Percentiles rank a stretch among this genome's conserved stretches.
These are phyloP conservation scores for Isoetes taiwanensis DNA, from an alignment of 75 land plant species.

Conservation along the genomic window DNA sequence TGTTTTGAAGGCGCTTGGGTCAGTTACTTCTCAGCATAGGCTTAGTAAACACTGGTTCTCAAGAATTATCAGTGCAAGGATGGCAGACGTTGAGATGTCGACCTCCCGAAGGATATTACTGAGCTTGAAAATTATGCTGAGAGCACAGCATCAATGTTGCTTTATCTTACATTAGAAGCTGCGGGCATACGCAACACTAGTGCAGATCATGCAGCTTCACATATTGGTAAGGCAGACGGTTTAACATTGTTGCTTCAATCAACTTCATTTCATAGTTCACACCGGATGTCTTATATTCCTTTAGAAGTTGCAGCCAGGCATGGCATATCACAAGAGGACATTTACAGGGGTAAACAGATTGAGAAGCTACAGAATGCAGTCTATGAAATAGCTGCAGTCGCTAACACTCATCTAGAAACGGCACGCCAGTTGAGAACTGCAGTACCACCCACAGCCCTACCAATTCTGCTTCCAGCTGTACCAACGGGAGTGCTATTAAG, in stretches of 20 bases:
- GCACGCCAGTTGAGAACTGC: slow-evolving; percentile 53
- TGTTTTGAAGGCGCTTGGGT: slow-evolving; percentile 49
- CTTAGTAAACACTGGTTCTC: slow-evolving; percentile 84
- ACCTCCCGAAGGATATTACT: slow-evolving; percentile 40
- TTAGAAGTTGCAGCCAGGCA: slow-evolving; percentile 56
- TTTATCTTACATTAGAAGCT: slow-evolving; percentile 86
- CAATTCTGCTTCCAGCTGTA: slow-evolving; percentile 74
- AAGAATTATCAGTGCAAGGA: slow-evolving; percentile 75
- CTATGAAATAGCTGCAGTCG: slow-evolving; percentile 86
- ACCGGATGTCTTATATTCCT: slow-evolving; percentile 58
- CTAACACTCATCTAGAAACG: slow-evolving; percentile 63
- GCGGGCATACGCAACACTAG: slow-evolving; percentile 75
- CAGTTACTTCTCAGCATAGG: slow-evolving; percentile 44
- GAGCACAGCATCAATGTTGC: slow-evolving; percentile 64
- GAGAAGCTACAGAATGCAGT: slow-evolving; percentile 60
- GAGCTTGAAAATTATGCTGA: slow-evolving; percentile 88
- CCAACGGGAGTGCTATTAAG: slow-evolving; percentile 66
- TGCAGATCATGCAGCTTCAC: slow-evolving; percentile 98
- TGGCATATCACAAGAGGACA: slow-evolving; percentile 48
- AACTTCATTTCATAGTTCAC: slow-evolving; percentile 61
- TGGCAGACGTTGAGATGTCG: slow-evolving; percentile 57
- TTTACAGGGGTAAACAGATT: slow-evolving; percentile 40
- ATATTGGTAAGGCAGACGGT: slow-evolving; percentile 79
- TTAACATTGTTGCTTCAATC: slow-evolving; percentile 64
- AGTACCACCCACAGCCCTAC: slow-evolving; percentile 60